phyloP scores from a whole-genome alignment of 352 stramenopile genomes.

The Phytophthora constricta region DNA sequence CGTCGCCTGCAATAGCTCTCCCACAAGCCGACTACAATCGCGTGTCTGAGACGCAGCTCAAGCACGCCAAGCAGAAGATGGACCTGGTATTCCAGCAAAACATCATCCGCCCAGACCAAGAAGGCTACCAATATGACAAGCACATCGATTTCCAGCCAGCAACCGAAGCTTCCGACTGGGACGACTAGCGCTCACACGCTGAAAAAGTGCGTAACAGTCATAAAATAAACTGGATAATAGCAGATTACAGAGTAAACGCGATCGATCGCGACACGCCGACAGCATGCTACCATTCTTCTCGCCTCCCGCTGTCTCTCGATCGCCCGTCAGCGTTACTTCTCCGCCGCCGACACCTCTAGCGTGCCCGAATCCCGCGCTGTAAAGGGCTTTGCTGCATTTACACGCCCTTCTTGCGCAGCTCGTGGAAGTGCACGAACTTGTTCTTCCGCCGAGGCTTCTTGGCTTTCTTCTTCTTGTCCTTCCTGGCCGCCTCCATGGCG shows the following conservation, averaged over 20 bases:
- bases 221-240: conserved; percentile 64
- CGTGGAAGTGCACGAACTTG: conserved; percentile 90
- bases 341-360: background rate
- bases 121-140: conserved; percentile 75
- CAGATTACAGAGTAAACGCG: conserved; percentile 49
- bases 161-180: conserved; percentile 65
- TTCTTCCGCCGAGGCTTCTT: conserved; percentile 72
- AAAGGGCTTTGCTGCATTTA: conserved; percentile 34
- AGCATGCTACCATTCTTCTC: background rate
- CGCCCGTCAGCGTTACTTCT: conserved; percentile 26
- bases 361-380: background rate
- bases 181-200: conserved; percentile 42
- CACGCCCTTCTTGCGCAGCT: conserved; percentile 88
- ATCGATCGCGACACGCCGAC: conserved; percentile 24
- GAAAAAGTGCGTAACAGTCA: conserved; percentile 32
- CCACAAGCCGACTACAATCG: conserved; percentile 82
- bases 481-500: conserved; percentile 50
- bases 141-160: conserved; percentile 55
- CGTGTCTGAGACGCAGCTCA: conserved; percentile 75
- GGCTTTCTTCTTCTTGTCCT: conserved; percentile 61
- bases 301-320: conserved; percentile 15
- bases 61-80: conserved; percentile 76
- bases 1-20: conserved; percentile 22
- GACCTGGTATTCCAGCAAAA: conserved; percentile 73
- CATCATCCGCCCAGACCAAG: conserved; percentile 59